Base-by-base conservation (phyloP, 805 yeast genomes). In the Candida arabinofermentans region DNA sequence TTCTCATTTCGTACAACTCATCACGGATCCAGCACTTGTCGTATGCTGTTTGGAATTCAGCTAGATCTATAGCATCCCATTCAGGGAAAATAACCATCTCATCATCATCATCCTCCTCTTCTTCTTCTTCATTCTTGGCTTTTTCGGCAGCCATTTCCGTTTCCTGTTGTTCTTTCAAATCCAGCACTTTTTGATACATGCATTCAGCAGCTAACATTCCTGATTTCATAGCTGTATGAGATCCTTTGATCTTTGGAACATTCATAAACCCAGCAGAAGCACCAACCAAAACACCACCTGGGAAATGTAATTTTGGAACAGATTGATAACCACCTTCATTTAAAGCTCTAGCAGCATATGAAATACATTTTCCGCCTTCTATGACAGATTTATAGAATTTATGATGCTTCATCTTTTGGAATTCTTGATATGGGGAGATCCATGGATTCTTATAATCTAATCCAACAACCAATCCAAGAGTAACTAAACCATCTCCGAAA, bases 291-390 rank as follows among this genome's bases (percentile, higher is more conserved):
- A 89, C 83, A 40, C 99, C 99, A 38, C 99, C 99, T 2, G 98
- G 98, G 75, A 93, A 93, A 50, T 82, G 70, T 41, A 93, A 71
- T 58, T 82, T 77, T 19, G 99, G 99, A 39, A 93, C 85, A 29
- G 95, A 82, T 69, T 93, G 99, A 52, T 72, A 74, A 1, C 99
- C 99, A 48, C 99, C 99, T 67, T 93, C 99, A 63, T 91, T 93
- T 53, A 93, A 75, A 1, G 98, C 96, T 54, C 99, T 76, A 4
- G 99, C 99, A 14, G 87, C 99, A 57, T 93, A 93, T 3, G 95
- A 81, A 16, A 93, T 74, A 65, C 98, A 93, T 57, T 83, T 87
- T 17, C 99, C 99, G 31, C 95, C 96, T 54, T 79, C 77, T 40
- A 93, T 70, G 1, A 83, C 83, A 17, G 77, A 66, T 24, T 77